Percentiles rank a stretch among this genome's conserved stretches.
These are phyloP conservation scores for Oryza brachyantha DNA, from an alignment of 176 grass and related monocot genomes.

Conservation along the genomic window DNA sequence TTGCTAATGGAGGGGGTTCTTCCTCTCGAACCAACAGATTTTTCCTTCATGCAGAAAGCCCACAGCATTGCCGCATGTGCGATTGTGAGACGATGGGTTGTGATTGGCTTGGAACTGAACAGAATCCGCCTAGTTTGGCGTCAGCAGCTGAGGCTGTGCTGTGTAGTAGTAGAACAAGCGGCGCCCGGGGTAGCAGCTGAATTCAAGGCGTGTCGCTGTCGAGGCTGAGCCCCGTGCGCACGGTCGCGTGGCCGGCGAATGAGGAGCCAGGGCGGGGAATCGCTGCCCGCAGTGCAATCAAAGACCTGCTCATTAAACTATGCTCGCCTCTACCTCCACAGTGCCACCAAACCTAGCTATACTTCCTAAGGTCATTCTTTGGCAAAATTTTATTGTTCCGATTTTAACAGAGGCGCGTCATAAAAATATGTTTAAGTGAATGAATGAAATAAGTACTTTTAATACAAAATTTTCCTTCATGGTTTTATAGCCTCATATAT, in stretches of 20 bases:
- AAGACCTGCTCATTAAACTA: background rate
- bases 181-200: background rate
- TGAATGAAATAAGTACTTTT: too few relatives aligned
- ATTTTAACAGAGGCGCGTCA: too few relatives aligned
- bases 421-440: too few relatives aligned
- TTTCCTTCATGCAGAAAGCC: too few relatives aligned
- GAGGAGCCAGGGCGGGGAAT: background rate
- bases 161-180: background rate
- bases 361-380: too few relatives aligned
- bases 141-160: background rate
- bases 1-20: too few relatives aligned
- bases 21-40: too few relatives aligned
- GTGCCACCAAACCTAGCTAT: background rate
- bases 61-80: background rate
- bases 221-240: background rate
- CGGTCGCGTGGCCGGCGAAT: background rate
- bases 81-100: too few relatives aligned
- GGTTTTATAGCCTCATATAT: too few relatives aligned
- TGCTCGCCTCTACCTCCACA: background rate
- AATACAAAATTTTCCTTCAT: too few relatives aligned
- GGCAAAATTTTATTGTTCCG: too few relatives aligned
- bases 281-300: background rate
- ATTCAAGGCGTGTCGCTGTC: slow-evolving; percentile 7
- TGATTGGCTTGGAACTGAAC: background rate
- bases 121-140: slow-evolving; percentile 9